These are phyloP conservation scores for Dioscorea dumetorum DNA, from an alignment of 106 monocot genomes.

Conservation along the genomic window DNA sequence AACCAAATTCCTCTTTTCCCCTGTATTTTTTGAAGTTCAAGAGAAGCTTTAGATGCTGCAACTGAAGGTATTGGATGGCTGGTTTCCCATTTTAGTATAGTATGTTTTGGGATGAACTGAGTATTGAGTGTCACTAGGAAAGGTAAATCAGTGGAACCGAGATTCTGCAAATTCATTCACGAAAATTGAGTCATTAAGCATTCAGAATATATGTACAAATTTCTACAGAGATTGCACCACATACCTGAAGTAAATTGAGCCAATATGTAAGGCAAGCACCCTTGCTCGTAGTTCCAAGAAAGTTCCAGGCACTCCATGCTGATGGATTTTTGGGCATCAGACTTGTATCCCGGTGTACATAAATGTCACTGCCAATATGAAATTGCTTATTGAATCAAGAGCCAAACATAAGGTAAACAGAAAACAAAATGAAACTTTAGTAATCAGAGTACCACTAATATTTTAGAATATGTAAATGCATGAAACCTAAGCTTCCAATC, in stretches of 20 bases:
- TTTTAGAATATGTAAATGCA: neutral
- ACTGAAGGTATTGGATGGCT: conserved; percentile 88
- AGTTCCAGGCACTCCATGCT: conserved; percentile 99
- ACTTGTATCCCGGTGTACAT: conserved; percentile 75
- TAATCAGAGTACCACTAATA: neutral
- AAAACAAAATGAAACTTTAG: neutral
- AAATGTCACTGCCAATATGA: conserved; percentile 62
- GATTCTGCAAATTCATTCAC: conserved; percentile 43
- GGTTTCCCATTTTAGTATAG: conserved; percentile 63
- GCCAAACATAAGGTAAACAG: no score
- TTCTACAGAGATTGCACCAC: neutral
- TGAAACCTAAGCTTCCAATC: no score
- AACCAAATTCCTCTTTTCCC: conserved; percentile 89
- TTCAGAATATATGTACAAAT: neutral
- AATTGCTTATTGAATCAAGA: no score
- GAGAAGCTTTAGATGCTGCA: conserved; percentile 79
- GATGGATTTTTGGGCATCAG: conserved; percentile 77
- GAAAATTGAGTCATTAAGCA: neutral
- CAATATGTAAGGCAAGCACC: conserved; percentile 86
- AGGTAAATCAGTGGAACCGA: conserved; percentile 32
- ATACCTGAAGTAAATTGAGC: conserved; percentile 95
- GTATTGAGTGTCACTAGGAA: conserved; percentile 88
- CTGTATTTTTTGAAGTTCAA: conserved; percentile 66
- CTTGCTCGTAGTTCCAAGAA: conserved; percentile 55
- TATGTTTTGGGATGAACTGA: conserved; percentile 36